Conservation (phyloP, 345 rosid species). For the Gossypium longicalyx region DNA sequence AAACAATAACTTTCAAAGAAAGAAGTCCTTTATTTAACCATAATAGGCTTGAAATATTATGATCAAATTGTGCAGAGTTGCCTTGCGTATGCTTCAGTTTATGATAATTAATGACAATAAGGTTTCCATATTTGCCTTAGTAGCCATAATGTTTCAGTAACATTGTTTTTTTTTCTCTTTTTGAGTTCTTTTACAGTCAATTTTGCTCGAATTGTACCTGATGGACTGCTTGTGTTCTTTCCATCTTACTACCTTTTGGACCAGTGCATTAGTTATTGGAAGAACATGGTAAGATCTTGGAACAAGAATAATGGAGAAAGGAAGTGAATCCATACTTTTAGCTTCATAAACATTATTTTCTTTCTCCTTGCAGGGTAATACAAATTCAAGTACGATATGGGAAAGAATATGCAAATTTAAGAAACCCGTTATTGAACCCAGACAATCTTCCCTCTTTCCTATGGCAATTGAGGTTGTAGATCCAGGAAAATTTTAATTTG, state of each 20-base stretch:
- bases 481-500: constrained; percentile 16
- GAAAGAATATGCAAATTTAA: constrained; percentile 93
- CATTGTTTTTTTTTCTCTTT: not conserved
- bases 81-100: not conserved
- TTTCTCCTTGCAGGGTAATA: constrained; percentile 42
- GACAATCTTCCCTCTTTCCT: constrained; percentile 75
- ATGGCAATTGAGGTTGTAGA: constrained; percentile 61
- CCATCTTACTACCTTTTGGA: constrained; percentile 94
- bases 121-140: not conserved
- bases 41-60: not conserved
- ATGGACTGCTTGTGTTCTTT: constrained; percentile 90
- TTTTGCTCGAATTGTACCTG: constrained; percentile 88
- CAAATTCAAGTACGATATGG: constrained; percentile 72
- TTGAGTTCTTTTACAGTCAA: constrained; percentile 54
- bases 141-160: not conserved
- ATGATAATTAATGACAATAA: not conserved
- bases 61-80: not conserved
- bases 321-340: constrained; percentile 16
- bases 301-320: constrained; percentile 17
- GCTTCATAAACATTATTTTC: constrained; percentile 7
- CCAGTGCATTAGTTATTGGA: constrained; percentile 81
- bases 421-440: constrained; percentile 91
- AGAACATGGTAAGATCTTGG: constrained; percentile 54
- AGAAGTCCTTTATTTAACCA: not conserved
- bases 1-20: not conserved